A percentile compares a stretch with the other conserved stretches of the same genome.
These are phyloP conservation scores for Trametes polyzona DNA, from an alignment of 1,284 basidiomycete species.

Conservation along the genomic window DNA sequence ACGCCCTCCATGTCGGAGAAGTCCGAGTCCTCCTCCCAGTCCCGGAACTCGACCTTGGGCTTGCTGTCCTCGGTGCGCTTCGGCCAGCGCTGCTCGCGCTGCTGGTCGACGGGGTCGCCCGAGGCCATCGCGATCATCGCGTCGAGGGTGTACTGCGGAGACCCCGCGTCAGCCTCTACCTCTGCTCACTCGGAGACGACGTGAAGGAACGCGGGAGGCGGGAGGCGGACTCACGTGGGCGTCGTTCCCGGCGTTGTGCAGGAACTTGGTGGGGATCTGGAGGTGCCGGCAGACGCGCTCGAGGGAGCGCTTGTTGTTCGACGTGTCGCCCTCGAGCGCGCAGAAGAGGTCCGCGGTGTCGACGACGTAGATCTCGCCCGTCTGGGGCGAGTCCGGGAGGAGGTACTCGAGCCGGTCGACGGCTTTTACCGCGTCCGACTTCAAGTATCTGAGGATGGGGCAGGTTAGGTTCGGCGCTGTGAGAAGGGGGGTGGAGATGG, in stretches of 20 bases:
- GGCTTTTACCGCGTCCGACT: constrained; percentile 51
- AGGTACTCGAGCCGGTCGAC: constrained; percentile 55
- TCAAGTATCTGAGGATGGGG: constrained; percentile 50
- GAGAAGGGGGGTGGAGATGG: neutral
- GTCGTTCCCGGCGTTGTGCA: constrained; percentile 89
- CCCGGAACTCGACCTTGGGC: constrained; percentile 60
- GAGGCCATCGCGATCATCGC: constrained; percentile 68
- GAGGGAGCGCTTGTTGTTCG: constrained; percentile 55
- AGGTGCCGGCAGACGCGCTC: constrained; percentile 64
- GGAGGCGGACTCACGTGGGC: constrained; percentile 59
- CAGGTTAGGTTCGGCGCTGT: neutral
- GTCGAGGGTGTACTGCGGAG: constrained; percentile 62
- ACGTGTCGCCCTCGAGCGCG: constrained; percentile 64
- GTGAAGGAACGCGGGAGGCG: neutral
- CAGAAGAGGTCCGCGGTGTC: constrained; percentile 78
- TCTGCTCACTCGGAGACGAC: neutral
- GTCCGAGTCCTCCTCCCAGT: constrained; percentile 65
- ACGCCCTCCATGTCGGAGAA: constrained; percentile 40
- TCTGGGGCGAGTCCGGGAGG: constrained; percentile 57
- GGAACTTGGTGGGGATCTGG: constrained; percentile 53
- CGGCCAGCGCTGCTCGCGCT: constrained; percentile 78
- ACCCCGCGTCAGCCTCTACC: too few relatives aligned
- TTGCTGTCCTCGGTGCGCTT: constrained; percentile 49
- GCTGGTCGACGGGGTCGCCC: constrained; percentile 69
- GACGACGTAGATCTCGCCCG: constrained; percentile 61